phyloP scores from a whole-genome alignment of 257 asterid genomes.

The Paulownia fortunei region DNA sequence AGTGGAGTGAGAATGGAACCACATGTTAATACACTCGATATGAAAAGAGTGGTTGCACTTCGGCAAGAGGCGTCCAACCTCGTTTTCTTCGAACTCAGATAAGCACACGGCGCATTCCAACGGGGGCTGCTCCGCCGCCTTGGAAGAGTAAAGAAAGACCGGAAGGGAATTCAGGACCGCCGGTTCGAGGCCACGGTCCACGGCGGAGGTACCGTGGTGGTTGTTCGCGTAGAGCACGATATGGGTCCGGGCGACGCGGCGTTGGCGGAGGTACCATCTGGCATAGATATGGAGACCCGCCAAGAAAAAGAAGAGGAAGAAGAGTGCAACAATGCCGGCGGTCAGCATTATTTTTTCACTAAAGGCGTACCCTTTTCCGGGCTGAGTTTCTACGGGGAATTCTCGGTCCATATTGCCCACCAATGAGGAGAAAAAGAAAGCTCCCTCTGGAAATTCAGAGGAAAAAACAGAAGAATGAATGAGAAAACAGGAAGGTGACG shows the following conservation, averaged over 20 bases:
- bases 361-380: not conserved
- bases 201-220: not conserved
- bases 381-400: not conserved
- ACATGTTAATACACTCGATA: constrained; percentile 49
- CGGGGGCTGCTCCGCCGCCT: not conserved
- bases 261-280: constrained; percentile 27
- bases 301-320: constrained; percentile 17
- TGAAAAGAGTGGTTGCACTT: constrained; percentile 53
- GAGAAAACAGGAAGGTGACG: too few species aligned
- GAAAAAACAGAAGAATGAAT: too few species aligned
- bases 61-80: constrained; percentile 48
- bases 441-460: too few species aligned
- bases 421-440: too few species aligned
- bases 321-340: constrained; percentile 1
- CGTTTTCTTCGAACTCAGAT: constrained; percentile 46
- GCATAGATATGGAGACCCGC: constrained; percentile 27
- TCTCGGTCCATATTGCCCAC: not conserved
- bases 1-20: constrained; percentile 52
- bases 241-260: not conserved
- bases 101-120: constrained; percentile 53
- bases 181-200: constrained; percentile 30
- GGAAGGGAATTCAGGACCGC: constrained; percentile 36
- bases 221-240: constrained; percentile 1
- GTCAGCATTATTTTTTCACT: constrained; percentile 19
- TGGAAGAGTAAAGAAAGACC: constrained; percentile 19